These are phyloP conservation scores for Claviceps sp. DNA, from an alignment of 2,329 filamentous ascomycete genomes.

Conservation along the genomic window DNA sequence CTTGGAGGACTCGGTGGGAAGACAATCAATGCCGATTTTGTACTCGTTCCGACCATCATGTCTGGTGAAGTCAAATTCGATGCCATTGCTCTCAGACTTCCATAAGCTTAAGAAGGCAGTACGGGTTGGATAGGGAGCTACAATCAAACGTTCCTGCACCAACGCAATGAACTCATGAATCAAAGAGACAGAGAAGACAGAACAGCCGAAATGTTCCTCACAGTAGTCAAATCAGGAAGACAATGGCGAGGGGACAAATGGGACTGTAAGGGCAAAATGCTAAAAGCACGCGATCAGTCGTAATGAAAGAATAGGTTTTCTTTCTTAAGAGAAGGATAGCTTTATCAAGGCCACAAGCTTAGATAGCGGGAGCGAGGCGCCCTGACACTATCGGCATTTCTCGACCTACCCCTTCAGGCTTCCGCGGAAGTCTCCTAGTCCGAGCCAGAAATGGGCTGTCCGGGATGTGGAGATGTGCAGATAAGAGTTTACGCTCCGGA, in stretches of 20 bases:
- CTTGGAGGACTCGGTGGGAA: conserved; percentile 27
- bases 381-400: neutral
- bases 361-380: neutral
- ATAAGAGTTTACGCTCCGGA: neutral
- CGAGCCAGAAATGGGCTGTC: neutral
- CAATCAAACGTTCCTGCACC: neutral
- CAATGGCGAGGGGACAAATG: too few relatives aligned
- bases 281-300: too few relatives aligned
- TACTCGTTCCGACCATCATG: neutral
- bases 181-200: neutral
- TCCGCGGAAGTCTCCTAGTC: conserved; percentile 5
- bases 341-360: neutral
- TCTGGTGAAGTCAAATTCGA: neutral
- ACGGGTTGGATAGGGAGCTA: neutral
- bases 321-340: neutral
- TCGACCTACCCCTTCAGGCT: neutral
- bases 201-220: too few relatives aligned
- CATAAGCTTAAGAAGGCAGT: neutral
- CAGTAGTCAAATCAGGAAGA: too few relatives aligned
- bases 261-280: too few relatives aligned
- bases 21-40: conserved; percentile 3
- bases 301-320: too few relatives aligned
- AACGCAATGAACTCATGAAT: neutral
- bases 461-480: neutral
- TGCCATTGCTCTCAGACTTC: neutral